phyloP scores from a whole-genome alignment of 108 stramenopile genomes.

The Epithemia pelagica region DNA sequence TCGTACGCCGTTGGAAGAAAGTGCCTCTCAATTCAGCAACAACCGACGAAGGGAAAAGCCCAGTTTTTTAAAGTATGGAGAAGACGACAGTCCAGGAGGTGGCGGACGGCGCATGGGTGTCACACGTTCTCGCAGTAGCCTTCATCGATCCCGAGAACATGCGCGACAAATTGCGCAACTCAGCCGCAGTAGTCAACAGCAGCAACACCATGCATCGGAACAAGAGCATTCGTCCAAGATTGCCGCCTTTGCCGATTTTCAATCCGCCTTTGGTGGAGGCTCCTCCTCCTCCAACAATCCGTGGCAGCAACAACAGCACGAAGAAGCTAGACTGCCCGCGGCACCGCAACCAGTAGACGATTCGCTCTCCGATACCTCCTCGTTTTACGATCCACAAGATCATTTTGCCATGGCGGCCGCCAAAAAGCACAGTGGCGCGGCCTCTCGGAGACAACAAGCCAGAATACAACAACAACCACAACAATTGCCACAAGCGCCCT shows the following conservation, averaged over 20 bases:
- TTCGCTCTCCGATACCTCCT: not conserved
- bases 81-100: not conserved
- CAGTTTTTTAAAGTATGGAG: not conserved
- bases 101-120: not conserved
- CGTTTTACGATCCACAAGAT: constrained; percentile 3
- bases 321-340: not conserved
- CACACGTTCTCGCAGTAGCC: too few relatives aligned
- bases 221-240: not conserved
- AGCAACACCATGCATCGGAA: not conserved
- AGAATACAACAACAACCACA: not conserved
- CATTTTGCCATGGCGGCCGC: not conserved
- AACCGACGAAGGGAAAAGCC: not conserved
- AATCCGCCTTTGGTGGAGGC: not conserved
- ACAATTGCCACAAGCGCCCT: not conserved
- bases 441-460: not conserved
- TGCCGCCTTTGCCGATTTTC: constrained; percentile 6
- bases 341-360: not conserved
- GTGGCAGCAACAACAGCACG: not conserved
- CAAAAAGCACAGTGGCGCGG: not conserved
- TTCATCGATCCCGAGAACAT: constrained; percentile 1
- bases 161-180: constrained; percentile 4
- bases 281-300: not conserved
- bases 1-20: not conserved
- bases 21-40: not conserved
- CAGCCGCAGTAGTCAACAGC: not conserved